These are phyloP conservation scores for Talaromyces sp. DNA, from an alignment of 2,329 filamentous ascomycete species.

Conservation along the genomic window DNA sequence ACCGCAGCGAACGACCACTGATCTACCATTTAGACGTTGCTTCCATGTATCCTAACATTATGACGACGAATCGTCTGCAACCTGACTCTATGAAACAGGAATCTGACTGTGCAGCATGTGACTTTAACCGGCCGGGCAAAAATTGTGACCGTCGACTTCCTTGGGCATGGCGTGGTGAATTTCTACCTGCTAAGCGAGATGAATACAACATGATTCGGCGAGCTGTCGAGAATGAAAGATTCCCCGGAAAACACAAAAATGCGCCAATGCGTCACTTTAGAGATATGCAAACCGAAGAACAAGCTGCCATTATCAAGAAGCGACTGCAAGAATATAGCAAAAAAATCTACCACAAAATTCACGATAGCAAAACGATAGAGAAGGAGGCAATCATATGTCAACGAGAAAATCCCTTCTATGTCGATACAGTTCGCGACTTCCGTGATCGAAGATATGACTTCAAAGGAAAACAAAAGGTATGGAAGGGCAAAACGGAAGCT, in stretches of 20 bases:
- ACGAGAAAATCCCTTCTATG: conserved; percentile 96
- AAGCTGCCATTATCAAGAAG: conserved; percentile 76
- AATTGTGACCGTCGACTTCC: conserved; percentile 92
- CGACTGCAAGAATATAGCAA: conserved; percentile 89
- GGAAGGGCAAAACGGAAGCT: conserved; percentile 92
- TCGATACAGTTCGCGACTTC: conserved; percentile 93
- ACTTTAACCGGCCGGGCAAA: conserved; percentile 96
- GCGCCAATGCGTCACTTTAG: conserved; percentile 71
- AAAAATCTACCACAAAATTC: conserved; percentile 99
- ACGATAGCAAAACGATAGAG: conserved; percentile 87
- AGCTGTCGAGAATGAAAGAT: conserved; percentile 85
- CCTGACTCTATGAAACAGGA: conserved; percentile 99
- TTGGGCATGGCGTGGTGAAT: conserved; percentile 98
- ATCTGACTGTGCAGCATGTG: conserved; percentile 92
- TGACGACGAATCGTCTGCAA: conserved; percentile 97
- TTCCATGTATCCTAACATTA: conserved; percentile 99
- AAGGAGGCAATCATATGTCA: conserved; percentile 98
- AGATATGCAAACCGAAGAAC: conserved; percentile 77
- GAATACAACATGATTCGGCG: conserved; percentile 99
- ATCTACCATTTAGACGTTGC: conserved; percentile 99
- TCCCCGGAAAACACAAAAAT: conserved; percentile 74
- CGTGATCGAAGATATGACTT: conserved; percentile 97
- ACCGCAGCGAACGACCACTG: conserved; percentile 77
- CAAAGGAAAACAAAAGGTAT: conserved; percentile 96
- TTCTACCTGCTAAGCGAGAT: conserved; percentile 89